Conservation (phyloP, 1,284 basidiomycete species). For the Ceratobasidium sp. region DNA sequence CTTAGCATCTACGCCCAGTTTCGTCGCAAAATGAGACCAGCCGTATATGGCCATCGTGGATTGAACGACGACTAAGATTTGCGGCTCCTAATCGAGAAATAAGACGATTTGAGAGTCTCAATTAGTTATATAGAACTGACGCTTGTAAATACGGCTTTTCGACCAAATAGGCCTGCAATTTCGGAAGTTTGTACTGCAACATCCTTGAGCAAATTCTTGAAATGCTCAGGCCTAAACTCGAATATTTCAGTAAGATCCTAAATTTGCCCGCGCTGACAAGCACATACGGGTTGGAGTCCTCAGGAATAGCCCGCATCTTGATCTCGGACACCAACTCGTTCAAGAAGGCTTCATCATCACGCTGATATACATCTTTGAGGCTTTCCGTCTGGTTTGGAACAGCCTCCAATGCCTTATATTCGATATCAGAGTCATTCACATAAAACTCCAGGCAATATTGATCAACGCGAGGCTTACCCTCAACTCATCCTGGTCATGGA, state of each 20-base stretch:
- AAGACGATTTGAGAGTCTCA: not conserved
- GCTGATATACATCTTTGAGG: not conserved
- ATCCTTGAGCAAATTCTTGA: no score
- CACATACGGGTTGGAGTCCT: not conserved
- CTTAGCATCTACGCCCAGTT: not conserved
- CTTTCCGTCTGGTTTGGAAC: not conserved
- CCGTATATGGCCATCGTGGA: slow-evolving; percentile 10
- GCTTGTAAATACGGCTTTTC: not conserved
- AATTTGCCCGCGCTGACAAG: not conserved
- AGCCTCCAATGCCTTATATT: no score
- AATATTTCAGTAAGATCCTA: not conserved
- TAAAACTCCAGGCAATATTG: not conserved
- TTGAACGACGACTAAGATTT: not conserved
- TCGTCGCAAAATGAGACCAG: not conserved
- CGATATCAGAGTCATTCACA: no score
- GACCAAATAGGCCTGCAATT: not conserved
- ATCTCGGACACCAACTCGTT: not conserved
- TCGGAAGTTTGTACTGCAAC: no score
- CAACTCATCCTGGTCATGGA: no score
- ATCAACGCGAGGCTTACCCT: no score
- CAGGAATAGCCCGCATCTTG: not conserved
- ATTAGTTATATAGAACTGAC: not conserved
- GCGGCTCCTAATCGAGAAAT: not conserved
- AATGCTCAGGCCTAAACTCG: no score
- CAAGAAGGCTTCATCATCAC: not conserved